These are phyloP conservation scores for Tubosaeta sp. DNA, from an alignment of 768 basidiomycete genomes.

Conservation along the genomic window DNA sequence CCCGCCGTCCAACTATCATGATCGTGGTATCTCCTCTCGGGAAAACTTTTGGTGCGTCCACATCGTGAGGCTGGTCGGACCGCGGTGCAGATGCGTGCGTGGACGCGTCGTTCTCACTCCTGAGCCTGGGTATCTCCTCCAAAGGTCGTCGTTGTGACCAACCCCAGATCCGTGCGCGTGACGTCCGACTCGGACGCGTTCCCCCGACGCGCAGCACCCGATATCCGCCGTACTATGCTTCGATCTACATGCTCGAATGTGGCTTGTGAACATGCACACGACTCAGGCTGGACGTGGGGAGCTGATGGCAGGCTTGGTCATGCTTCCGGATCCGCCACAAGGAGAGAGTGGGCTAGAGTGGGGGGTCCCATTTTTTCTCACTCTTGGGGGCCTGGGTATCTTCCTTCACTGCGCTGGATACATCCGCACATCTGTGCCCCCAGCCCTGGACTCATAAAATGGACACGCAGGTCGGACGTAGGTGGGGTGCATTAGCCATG, in stretches of 20 bases:
- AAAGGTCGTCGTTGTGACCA: background rate
- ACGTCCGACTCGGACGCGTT: background rate
- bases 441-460: background rate
- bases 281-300: background rate
- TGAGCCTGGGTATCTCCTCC: background rate
- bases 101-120: background rate
- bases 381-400: background rate
- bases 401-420: background rate
- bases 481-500: background rate
- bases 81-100: background rate
- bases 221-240: background rate
- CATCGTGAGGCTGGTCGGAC: background rate
- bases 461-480: too few species aligned
- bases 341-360: background rate
- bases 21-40: background rate
- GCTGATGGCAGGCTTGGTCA: background rate
- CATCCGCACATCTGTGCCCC: background rate
- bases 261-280: background rate
- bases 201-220: background rate
- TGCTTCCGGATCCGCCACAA: background rate
- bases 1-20: background rate
- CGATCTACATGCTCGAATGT: background rate
- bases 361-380: background rate
- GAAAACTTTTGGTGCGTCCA: background rate
- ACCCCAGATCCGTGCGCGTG: background rate